phyloP scores from a whole-genome alignment of 257 asterid species.

The Oldenlandia corymbosa region DNA sequence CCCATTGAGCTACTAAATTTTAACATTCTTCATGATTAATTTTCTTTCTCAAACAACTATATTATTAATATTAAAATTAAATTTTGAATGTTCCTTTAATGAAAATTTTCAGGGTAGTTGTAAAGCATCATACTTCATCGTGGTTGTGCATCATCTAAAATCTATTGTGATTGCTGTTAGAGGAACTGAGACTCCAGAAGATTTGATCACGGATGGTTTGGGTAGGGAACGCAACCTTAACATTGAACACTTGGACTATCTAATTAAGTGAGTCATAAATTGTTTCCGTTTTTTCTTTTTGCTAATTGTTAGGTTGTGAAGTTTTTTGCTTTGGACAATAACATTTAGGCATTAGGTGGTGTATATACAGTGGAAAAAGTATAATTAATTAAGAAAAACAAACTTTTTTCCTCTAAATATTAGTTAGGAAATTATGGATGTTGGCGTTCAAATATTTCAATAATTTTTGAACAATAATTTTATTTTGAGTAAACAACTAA shows the following conservation, averaged over 20 bases:
- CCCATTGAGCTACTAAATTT: too few relatives aligned
- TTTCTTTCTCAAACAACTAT: too few relatives aligned
- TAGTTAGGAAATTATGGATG: too few relatives aligned
- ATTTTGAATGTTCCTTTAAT: neutral
- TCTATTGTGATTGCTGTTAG: slow-evolving; percentile 30
- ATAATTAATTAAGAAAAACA: too few relatives aligned
- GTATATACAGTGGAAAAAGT: too few relatives aligned
- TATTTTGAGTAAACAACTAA: too few relatives aligned
- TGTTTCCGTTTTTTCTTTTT: neutral
- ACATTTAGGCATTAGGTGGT: too few relatives aligned
- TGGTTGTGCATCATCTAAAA: slow-evolving; percentile 25
- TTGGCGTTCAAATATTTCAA: too few relatives aligned
- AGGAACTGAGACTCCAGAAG: slow-evolving; percentile 38
- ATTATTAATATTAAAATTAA: neutral
- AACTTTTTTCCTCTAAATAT: too few relatives aligned
- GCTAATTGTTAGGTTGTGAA: neutral
- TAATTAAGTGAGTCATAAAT: slow-evolving; percentile 14
- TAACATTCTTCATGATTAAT: too few relatives aligned
- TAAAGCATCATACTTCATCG: slow-evolving; percentile 30
- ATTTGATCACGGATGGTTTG: slow-evolving; percentile 32
- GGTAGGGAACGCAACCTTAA: slow-evolving; percentile 27
- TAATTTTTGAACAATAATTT: too few relatives aligned
- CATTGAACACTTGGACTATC: slow-evolving; percentile 22
- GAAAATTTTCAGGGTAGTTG: slow-evolving; percentile 24
- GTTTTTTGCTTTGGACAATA: neutral